Base-by-base conservation (phyloP, 768 basidiomycete genomes). In the Kwoniella mangroviensis region DNA sequence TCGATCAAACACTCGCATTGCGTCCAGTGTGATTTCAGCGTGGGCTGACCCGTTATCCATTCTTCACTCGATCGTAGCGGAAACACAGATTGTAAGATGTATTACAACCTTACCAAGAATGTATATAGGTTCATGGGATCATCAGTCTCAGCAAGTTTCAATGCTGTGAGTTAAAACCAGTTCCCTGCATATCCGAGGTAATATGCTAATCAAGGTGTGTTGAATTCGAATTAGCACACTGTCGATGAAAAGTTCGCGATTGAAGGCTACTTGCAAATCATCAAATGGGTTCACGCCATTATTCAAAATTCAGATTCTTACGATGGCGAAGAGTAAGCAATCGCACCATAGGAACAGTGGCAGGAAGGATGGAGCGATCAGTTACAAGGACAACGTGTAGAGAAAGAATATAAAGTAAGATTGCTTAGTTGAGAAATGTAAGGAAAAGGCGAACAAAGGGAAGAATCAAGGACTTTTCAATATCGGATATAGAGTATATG, bases 191-290 rank as follows among this genome's bases (percentile, higher is more conserved):
- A n/a, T n/a, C n/a, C n/a, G n/a, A n/a, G n/a, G n/a, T n/a, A n/a
- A n/a, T 21, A 59, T 62, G n/a, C 6, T 19, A 34, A 17, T 13
- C 7, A n/a, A n/a, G n/a, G n/a, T n/a, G n/a, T n/a, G n/a, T 42
- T 21, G 52, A 24, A 28, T 26, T 24, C 26, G 4, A 22, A 45
- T 52, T 52, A 80, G 78, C 82, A 83, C 65, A 83, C 82, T 45
- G 82, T 83, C 58, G 75, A 83, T 57, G 82, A 83, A 63, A 72
- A 72, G n/a, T 73, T 75, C 4, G 58, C 69, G 5, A 81, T 83
- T 65, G 76, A 75, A 12, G 73, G 67, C 0, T 80, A 82, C 52
- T 57, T 74, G 28, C 58, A 63, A 9, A 79, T 83, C 65, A 67
- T 80, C 58, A 57, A 67, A 41, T 83, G 79, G 76, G 74, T 83